phyloP scores from a whole-genome alignment of 345 rosid genomes.

The Eucalyptus victrix region DNA sequence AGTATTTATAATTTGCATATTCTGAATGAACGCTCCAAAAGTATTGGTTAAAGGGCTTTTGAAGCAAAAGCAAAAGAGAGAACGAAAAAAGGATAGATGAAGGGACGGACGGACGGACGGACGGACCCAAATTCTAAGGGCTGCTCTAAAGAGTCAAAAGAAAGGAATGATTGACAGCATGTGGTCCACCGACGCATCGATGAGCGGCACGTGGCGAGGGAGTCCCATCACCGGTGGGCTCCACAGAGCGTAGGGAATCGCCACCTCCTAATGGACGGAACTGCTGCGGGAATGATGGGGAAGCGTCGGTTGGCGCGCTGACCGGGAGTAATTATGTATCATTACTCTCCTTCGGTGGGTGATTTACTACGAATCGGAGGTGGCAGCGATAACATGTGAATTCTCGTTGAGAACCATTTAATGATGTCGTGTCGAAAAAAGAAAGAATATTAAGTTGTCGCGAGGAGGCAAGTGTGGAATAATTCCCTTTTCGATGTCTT shows the following conservation, averaged over 20 bases:
- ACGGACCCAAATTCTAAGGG: background rate
- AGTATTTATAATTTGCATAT: background rate
- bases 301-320: background rate
- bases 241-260: background rate
- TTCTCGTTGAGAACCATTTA: background rate
- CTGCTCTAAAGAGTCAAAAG: background rate
- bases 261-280: background rate
- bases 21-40: background rate
- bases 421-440: background rate
- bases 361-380: background rate
- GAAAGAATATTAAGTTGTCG: background rate
- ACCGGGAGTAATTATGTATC: background rate
- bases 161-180: background rate
- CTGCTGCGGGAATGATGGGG: background rate
- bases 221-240: background rate
- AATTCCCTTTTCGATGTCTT: background rate
- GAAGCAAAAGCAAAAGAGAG: background rate
- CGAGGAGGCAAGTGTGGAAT: background rate
- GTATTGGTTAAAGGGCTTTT: background rate
- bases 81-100: background rate
- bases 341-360: background rate
- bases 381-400: background rate
- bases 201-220: constrained; percentile 1
- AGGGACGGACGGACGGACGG: background rate
- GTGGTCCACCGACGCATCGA: constrained; percentile 9